Evolutionary conservation across 75 land plant species (phyloP), one percentile per base, ranked within the genome.

Genomic region (Ceratopteris richardii): DNA sequence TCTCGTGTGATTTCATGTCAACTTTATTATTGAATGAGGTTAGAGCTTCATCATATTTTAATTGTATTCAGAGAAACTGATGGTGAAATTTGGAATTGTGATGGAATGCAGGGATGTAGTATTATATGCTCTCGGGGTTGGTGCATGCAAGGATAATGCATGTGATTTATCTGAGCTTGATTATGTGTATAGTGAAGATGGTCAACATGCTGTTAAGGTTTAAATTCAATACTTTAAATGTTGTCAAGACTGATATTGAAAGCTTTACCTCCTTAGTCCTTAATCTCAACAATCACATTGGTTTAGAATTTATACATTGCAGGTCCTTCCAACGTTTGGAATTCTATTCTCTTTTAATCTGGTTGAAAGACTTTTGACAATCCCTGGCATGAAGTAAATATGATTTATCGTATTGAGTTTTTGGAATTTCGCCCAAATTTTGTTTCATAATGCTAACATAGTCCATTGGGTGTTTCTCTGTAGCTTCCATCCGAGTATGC

Each of bases 111-210:
- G 98, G 64, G 98, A 93, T 73, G 98, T 64, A 14, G 91, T 77
- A 0, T 33, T 85, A 1, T 93, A 93, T 66, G 98, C 98, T 1
- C 69, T 93, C 39, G 98, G 98, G 18, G 66, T 93, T 43, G 98
- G 98, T 51, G 90, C 96, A 21, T 82, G 97, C 43, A 77, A 59
- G 47, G 67, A 36, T 14, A 69, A 93, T 74, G 80, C 96, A 16
- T 47, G 79, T 60, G 84, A 93, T 74, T 78, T 75, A 25, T 57
- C 68, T 28, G 98, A 93, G 81, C 82, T 93, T 40, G 77, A 85
- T 48, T 93, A 82, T 63, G 90, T 89, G 61, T 86, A 89, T 61
- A 78, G 86, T 70, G 62, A 71, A 40, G 59, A 79, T 68, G 96
- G 98, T 1, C 96, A 81, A 66, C 57, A 76, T 42, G 79, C 56